These are phyloP conservation scores for Trypanosoma scelopori DNA, from an alignment of 208 protist species.

Conservation along the genomic window DNA sequence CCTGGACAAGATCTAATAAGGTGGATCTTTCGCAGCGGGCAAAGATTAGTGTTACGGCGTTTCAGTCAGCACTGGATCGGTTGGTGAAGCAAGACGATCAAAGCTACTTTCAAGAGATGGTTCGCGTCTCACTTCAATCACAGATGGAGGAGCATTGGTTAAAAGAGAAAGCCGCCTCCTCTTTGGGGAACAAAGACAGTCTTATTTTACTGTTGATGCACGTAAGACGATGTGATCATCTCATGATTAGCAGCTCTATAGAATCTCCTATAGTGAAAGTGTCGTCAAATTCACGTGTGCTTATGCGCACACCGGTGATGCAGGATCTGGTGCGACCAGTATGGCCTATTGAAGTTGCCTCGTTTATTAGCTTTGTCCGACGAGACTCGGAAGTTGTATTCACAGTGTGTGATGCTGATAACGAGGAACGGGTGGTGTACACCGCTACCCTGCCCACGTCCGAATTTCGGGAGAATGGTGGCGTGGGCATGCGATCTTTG, in stretches of 20 bases:
- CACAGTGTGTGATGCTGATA: conserved; percentile 54
- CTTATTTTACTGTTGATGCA: conserved; percentile 82
- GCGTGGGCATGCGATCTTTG: conserved; percentile 60
- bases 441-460: conserved; percentile 40
- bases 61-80: conserved; percentile 74
- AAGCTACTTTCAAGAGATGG: conserved; percentile 80
- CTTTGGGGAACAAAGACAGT: conserved; percentile 13
- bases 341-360: conserved; percentile 71
- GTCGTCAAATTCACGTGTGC: conserved; percentile 50
- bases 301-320: conserved; percentile 63
- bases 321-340: conserved; percentile 36
- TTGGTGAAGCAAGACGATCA: conserved; percentile 89
- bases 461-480: conserved; percentile 58
- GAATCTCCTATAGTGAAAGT: conserved; percentile 71
- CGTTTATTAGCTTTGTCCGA: conserved; percentile 79
- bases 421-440: conserved; percentile 53
- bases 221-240: conserved; percentile 53
- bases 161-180: conserved; percentile 25
- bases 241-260: conserved; percentile 34
- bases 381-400: conserved; percentile 63
- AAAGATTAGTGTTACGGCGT: conserved; percentile 62
- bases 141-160: conserved; percentile 67
- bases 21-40: conserved; percentile 74
- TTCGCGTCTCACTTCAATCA: conserved; percentile 60
- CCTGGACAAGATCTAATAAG: conserved; percentile 47